These are phyloP conservation scores for Geosiphon pyriformis DNA, from an alignment of 192 early-diverging fungal genomes.

Conservation along the genomic window DNA sequence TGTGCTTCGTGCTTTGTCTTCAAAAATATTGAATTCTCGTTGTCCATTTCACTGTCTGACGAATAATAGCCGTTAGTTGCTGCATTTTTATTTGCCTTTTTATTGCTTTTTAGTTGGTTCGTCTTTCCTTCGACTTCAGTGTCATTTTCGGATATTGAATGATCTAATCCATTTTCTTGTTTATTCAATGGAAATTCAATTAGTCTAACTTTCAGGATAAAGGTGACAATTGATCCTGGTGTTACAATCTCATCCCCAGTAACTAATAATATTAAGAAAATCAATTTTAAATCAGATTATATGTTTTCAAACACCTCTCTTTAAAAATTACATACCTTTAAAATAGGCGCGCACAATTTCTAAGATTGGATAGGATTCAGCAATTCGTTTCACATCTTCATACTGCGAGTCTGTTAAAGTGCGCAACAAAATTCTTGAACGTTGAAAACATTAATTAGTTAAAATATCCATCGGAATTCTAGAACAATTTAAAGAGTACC, in stretches of 20 bases:
- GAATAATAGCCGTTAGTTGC: background rate
- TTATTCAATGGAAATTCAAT: constrained; percentile 26
- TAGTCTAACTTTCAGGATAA: constrained; percentile 49
- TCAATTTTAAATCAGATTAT: background rate
- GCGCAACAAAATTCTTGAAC: constrained; percentile 41
- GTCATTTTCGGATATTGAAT: background rate
- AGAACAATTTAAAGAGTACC: background rate
- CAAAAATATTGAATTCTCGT: constrained; percentile 15
- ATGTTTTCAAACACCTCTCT: background rate
- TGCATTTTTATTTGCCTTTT: background rate
- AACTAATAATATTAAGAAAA: constrained; percentile 29
- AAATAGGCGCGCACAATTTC: constrained; percentile 73
- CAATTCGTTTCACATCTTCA: constrained; percentile 65
- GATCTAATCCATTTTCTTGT: background rate
- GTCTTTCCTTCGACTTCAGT: background rate
- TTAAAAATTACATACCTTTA: constrained; percentile 49
- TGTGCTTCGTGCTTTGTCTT: constrained; percentile 23
- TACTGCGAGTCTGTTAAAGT: constrained; percentile 50
- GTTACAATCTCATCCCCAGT: constrained; percentile 74
- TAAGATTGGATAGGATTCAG: constrained; percentile 66
- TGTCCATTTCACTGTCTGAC: constrained; percentile 18
- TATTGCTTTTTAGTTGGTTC: background rate
- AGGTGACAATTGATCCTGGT: constrained; percentile 72
- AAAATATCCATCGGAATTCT: background rate
- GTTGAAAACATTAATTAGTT: background rate